phyloP scores from a whole-genome alignment of 192 early-diverging fungal genomes.

The Coemansia sp. region DNA sequence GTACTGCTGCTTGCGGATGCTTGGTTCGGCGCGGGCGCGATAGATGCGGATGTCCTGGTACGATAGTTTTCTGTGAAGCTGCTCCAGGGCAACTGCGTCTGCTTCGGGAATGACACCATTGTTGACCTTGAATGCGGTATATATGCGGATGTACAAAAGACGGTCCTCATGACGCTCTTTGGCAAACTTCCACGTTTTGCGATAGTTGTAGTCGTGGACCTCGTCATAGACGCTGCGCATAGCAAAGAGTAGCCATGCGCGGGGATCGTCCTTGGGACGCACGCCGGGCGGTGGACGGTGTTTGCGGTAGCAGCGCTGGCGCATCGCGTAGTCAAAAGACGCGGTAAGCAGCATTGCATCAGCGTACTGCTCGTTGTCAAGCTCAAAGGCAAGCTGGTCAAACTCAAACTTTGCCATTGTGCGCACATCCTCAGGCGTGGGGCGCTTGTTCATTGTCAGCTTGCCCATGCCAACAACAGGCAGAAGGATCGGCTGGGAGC shows the following conservation, averaged over 20 bases:
- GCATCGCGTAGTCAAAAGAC: constrained; percentile 79
- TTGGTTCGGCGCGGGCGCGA: constrained; percentile 71
- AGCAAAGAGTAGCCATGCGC: constrained; percentile 81
- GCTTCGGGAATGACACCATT: constrained; percentile 41
- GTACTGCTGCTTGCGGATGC: constrained; percentile 73
- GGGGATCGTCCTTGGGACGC: constrained; percentile 81
- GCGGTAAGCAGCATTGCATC: constrained; percentile 79
- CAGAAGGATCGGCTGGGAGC: constrained; percentile 82
- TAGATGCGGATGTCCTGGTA: constrained; percentile 92
- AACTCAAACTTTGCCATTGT: constrained; percentile 75
- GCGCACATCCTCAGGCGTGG: constrained; percentile 57
- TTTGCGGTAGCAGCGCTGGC: constrained; percentile 81
- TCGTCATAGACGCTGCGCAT: constrained; percentile 77
- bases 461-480: constrained; percentile 89
- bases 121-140: constrained; percentile 60
- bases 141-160: constrained; percentile 72
- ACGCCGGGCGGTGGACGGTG: constrained; percentile 81
- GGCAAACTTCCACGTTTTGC: constrained; percentile 85
- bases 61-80: constrained; percentile 74
- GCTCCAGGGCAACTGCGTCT: constrained; percentile 60
- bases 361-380: constrained; percentile 89
- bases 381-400: constrained; percentile 87
- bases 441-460: constrained; percentile 75
- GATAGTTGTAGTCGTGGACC: constrained; percentile 81
- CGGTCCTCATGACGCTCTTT: constrained; percentile 82